Percentiles rank a stretch among this genome's conserved stretches.
phyloP scores from a whole-genome alignment of 331 rosid genomes.

The Arachis monticola region DNA sequence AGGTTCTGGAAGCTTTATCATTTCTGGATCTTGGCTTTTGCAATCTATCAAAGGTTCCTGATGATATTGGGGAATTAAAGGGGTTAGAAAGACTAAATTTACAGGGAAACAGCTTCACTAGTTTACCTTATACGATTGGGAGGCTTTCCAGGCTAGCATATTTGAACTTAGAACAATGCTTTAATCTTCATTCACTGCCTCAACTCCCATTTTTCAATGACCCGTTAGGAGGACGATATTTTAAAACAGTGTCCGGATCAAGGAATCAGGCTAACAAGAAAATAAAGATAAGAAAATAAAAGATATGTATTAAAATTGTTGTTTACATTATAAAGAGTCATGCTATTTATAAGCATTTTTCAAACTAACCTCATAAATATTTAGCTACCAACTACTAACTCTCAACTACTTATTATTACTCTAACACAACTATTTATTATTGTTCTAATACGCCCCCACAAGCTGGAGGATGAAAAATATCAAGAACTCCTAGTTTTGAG shows the following conservation, averaged over 20 bases:
- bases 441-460: no score
- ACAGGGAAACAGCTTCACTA: not conserved
- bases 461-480: no score
- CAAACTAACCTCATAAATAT: no score
- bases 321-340: no score
- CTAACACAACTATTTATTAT: no score
- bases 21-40: not conserved
- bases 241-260: not conserved
- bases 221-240: not conserved
- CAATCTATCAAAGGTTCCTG: not conserved
- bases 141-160: not conserved
- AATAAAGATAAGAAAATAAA: no score
- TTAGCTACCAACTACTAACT: no score
- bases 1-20: not conserved
- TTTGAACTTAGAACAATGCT: not conserved
- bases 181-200: not conserved
- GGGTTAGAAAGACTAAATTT: slow-evolving; percentile 25
- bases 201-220: not conserved
- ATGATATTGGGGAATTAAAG: not conserved
- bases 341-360: no score
- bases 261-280: not conserved
- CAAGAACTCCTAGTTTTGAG: no score
- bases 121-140: not conserved
- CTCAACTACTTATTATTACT: no score
- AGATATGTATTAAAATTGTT: no score